A percentile compares a stretch with the other conserved stretches of the same genome.
phyloP scores from a whole-genome alignment of 805 yeast genomes.

The Alloascoidea hylecoeti region DNA sequence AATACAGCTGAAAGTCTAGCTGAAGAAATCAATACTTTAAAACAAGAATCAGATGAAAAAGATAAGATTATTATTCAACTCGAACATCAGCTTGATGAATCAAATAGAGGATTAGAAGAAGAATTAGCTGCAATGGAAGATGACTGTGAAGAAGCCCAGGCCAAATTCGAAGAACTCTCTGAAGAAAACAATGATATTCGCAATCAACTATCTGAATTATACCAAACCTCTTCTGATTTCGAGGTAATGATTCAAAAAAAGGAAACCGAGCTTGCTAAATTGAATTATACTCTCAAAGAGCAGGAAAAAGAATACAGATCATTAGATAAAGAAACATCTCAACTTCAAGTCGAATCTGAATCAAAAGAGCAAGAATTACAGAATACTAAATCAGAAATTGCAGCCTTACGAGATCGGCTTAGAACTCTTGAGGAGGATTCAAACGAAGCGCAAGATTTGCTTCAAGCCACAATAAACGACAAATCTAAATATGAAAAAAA shows the following conservation, averaged over 20 bases:
- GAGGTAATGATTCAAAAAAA: slow-evolving; percentile 19
- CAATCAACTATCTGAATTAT: slow-evolving; percentile 21
- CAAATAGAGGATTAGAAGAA: slow-evolving; percentile 12
- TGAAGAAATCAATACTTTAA: slow-evolving; percentile 9
- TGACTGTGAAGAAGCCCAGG: slow-evolving; percentile 17
- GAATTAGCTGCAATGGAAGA: slow-evolving; percentile 8
- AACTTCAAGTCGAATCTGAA: background rate
- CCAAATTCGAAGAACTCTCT: slow-evolving; percentile 21
- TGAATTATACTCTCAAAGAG: background rate
- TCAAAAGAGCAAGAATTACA: slow-evolving; percentile 10
- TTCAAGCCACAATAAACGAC: slow-evolving; percentile 19
- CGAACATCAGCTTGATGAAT: slow-evolving; percentile 15
- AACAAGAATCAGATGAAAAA: slow-evolving; percentile 12
- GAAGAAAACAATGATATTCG: slow-evolving; percentile 30
- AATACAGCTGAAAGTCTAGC: slow-evolving; percentile 5
- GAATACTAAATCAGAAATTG: slow-evolving; percentile 14
- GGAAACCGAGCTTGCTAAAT: slow-evolving; percentile 2
- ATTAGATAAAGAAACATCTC: background rate
- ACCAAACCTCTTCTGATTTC: slow-evolving; percentile 21
- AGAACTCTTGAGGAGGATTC: slow-evolving; percentile 29
- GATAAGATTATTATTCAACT: slow-evolving; percentile 13
- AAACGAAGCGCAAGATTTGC: slow-evolving; percentile 23
- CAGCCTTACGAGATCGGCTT: slow-evolving; percentile 6
- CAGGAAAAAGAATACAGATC: background rate
- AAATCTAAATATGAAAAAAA: slow-evolving; percentile 9